Evolutionary conservation across 116 monocot genomes (phyloP), one percentile per base, ranked within the genome.

Genomic region (Iris pallida): DNA sequence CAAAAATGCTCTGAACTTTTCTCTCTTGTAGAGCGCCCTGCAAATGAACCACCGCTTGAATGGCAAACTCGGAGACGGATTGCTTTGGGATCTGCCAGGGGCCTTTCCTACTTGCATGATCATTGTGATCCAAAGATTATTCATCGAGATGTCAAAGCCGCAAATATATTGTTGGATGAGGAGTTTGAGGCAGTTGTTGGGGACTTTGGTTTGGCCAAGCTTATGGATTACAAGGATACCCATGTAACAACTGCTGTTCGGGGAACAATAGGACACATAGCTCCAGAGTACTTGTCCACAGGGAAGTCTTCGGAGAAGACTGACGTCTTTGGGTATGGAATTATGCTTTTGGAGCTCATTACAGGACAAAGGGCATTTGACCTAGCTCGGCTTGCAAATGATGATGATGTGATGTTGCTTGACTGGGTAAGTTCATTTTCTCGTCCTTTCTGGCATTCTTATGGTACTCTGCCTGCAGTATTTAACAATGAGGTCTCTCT

Each of bases 61-160:
- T 94, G 94, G 94, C 60, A 67, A 52, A 87, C 82, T 58, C 73
- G 94, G 44, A 81, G 80, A 60, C 44, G 67, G 45, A 94, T 94
- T 69, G 87, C 94, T 47, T 58, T 94, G 70, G 94, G 94, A 65
- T 77, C 94, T 71, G 90, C 94, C 8, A 79, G 94, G 55, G 94
- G 94, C 0, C 78, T 94, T 10, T 78, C 87, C 16, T 94, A 94
- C 30, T 78, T 94, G 76, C 92, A 92, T 20, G 92, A 92, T 68
- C 92, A 92, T 61, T 95, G 95, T 78, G 95, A 95, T 79, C 95
- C 95, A 55, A 95, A 91, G 76, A 95, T 95, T 65, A 95, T 95
- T 63, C 95, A 95, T 59, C 83, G 95, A 63, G 95, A 95, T 78
- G 95, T 95, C 64, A 95, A 95, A 84, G 90, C 95, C 68, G 95